Base-by-base conservation (phyloP, 2,329 filamentous ascomycete species). In the Diaporthe eres region DNA sequence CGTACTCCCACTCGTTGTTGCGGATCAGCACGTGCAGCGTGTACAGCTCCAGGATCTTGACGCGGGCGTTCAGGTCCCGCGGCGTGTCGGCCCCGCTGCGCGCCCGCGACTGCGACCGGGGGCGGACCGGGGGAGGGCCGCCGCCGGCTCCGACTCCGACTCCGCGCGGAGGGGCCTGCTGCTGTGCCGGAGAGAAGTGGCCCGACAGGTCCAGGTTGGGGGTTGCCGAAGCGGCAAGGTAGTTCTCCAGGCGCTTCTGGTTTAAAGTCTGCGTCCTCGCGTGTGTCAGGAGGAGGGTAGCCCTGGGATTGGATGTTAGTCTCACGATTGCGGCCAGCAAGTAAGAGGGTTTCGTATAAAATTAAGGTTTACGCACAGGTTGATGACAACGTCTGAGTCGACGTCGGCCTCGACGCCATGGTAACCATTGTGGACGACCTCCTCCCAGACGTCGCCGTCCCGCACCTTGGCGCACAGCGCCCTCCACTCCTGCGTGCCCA, bases 1-100 rank as follows among this genome's bases (percentile, higher is more conserved):
- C 95, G 80, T 98, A 98, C 75, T 98, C 95, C 97, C 97, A 99
- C 85, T 98, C 95, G 74, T 95, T 92, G 80, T 98, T 98, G 72
- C 95, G 91, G 7, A 96, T 92, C n/a, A 99, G 91, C 10, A 98
- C 95, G 82, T 99, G 97, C 6, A 99, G 89, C 1, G 95, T 97
- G 84, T 98, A 99, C 12, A 99, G 89, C 85, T 99, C 97, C 70
- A 99, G 91, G 57, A 99, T 94, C 86, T 97, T 98, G 78, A 98
- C 92, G 61, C 95, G 91, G 6, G 95, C 92, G 79, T 94, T 93
- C 49, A 98, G 90, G 82, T 98, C 95, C 77, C 94, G 92, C 0
- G 95, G 95, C 0, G 95, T 97, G 81, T 95, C 92, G 55, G 95
- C 92, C 75, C 94, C 95, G 76, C 90, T 91, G 22, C 86, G 81